Percentiles rank a stretch among this genome's conserved stretches.
phyloP scores from a whole-genome alignment of 2,329 filamentous ascomycete genomes.

The Cercospora beticola region DNA sequence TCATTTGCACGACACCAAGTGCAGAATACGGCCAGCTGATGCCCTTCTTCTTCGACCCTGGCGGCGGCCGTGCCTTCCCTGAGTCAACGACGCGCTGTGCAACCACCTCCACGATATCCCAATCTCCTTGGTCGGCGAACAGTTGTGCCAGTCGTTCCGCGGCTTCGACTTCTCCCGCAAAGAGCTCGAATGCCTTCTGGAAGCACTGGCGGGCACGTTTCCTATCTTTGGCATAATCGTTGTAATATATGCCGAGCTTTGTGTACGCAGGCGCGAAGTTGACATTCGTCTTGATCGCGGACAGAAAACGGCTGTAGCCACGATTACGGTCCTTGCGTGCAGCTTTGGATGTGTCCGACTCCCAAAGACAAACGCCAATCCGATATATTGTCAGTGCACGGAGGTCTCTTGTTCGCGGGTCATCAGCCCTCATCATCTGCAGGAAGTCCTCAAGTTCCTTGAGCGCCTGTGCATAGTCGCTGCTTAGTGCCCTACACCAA shows the following conservation, averaged over 20 bases:
- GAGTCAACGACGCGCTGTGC: slow-evolving; percentile 89
- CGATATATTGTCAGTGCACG: slow-evolving; percentile 83
- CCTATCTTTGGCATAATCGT: slow-evolving; percentile 85
- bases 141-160: slow-evolving; percentile 81
- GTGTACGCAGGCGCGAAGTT: slow-evolving; percentile 91
- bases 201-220: slow-evolving; percentile 88
- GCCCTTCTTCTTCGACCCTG: slow-evolving; percentile 88
- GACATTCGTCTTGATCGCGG: slow-evolving; percentile 79
- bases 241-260: slow-evolving; percentile 84
- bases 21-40: slow-evolving; percentile 96
- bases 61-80: slow-evolving; percentile 85
- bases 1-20: slow-evolving; percentile 88
- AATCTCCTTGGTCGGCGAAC: slow-evolving; percentile 88
- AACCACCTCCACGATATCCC: slow-evolving; percentile 93
- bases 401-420: slow-evolving; percentile 65
- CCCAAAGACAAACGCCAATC: slow-evolving; percentile 84
- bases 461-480: slow-evolving; percentile 68
- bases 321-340: slow-evolving; percentile 78
- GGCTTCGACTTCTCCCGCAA: slow-evolving; percentile 78
- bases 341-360: slow-evolving; percentile 69
- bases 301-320: slow-evolving; percentile 80
- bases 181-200: slow-evolving; percentile 93
- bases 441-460: slow-evolving; percentile 70
- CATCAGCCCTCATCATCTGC: slow-evolving; percentile 61
- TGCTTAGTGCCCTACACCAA: slow-evolving; percentile 85